Evolutionary conservation across 139 green algal genomes (phyloP).

Genomic region (Auxenochlorella pyrenoidosa): DNA sequence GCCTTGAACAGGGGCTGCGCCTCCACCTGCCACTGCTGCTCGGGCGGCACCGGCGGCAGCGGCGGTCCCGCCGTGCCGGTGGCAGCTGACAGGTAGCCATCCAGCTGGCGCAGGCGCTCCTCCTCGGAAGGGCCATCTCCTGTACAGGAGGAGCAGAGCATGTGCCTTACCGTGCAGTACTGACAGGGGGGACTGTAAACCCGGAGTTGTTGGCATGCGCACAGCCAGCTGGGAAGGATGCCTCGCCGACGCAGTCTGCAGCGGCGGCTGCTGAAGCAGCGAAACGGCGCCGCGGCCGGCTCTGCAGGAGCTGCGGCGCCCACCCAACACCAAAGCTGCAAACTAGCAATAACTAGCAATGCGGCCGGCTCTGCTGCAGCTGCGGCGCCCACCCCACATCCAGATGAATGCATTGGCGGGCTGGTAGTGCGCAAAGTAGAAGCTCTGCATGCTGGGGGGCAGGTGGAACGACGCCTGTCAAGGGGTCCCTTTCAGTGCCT

Average conservation of each 20-base stretch:
- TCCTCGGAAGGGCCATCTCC: constrained; percentile 41
- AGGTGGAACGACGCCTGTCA: neutral
- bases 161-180: too few species aligned
- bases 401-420: constrained; percentile 94
- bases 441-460: constrained; percentile 63
- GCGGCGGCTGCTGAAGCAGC: neutral
- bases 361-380: neutral
- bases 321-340: too few species aligned
- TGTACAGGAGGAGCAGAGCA: constrained; percentile 20
- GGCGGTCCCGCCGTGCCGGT: neutral
- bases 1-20: constrained; percentile 61
- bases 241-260: too few species aligned
- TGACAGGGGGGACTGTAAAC: too few species aligned
- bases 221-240: too few species aligned
- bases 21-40: constrained; percentile 75
- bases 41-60: constrained; percentile 34
- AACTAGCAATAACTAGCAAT: too few species aligned
- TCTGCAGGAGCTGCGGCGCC: constrained; percentile 36
- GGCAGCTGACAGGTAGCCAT: constrained; percentile 83
- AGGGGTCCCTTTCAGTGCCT: too few species aligned
- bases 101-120: constrained; percentile 85
- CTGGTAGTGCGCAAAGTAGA: constrained; percentile 98
- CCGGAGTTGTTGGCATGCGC: too few species aligned
- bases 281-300: too few species aligned
- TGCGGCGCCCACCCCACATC: constrained; percentile 90